Evolutionary conservation across 208 protist genomes (phyloP), one percentile per base, ranked within the genome.

Genomic region (Trypanosoma lewisi): DNA sequence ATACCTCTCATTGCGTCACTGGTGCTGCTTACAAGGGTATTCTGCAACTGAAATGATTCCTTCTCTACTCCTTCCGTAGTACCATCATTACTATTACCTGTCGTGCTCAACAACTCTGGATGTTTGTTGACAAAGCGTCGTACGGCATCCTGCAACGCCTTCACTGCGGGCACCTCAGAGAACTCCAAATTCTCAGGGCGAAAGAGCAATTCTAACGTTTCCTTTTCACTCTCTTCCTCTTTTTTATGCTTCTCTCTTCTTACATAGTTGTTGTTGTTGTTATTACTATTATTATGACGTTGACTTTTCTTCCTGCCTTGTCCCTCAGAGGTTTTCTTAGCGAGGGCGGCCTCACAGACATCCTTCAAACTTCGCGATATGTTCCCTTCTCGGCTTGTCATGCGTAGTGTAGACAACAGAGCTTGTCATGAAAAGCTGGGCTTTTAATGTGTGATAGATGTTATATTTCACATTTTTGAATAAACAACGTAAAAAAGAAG

Each of bases 91-190:
- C 30, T 45, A 27, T 21, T 36, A 36, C 8, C 27, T 33, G 12
- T 33, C 2, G n/a, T 17, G 2, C 23, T 17, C 14, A 55, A 9
- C 17, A 34, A 21, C 12, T 49, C 3, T 11, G 50, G n/a, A 28
- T 59, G 50, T 41, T 57, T 39, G 17, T n/a, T 28, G n/a, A 67
- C 39, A 59, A 67, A 67, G 4, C 25, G 7, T 21, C 39, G 39
- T 17, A 59, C 51, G 8, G 39, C 23, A 0, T 39, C 31, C 19
- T 41, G 34, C 25, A 67, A 42, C 11, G 14, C 49, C 16, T 39
- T 47, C 47, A 51, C 50, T 5, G 63, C 44, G 14, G 63, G 54
- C 16, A 44, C 4, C 44, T 21, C 63, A 31, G 30, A 2, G 16
- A 69, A 52, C 6, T 17, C 16, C 9, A 34, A 25, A 36, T 31